Percentiles rank a stretch among this genome's conserved stretches.
phyloP scores from a whole-genome alignment of 2,329 filamentous ascomycete species.

The Xylaria sp. region DNA sequence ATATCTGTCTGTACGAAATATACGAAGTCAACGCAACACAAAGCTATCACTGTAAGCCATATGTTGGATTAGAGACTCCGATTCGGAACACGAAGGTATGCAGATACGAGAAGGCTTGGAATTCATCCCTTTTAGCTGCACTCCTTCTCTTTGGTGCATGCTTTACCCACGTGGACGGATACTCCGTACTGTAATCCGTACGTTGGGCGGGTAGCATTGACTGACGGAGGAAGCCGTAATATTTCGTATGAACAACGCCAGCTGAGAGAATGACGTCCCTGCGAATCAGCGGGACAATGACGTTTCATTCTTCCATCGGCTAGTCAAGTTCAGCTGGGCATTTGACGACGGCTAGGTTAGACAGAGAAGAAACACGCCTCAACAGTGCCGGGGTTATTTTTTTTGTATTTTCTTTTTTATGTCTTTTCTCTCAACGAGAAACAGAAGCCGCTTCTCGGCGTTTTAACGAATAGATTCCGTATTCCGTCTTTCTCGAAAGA shows the following conservation, averaged over 20 bases:
- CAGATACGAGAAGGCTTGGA: not conserved
- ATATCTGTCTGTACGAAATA: too few relatives aligned
- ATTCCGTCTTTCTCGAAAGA: not conserved
- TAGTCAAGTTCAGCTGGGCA: not conserved
- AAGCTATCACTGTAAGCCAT: not conserved
- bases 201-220: too few relatives aligned
- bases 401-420: not conserved
- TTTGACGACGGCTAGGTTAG: slow-evolving; percentile 3
- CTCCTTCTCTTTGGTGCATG: not conserved
- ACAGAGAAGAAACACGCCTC: not conserved
- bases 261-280: slow-evolving; percentile 13
- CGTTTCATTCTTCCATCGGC: not conserved
- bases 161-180: too few relatives aligned
- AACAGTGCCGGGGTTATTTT: too few relatives aligned
- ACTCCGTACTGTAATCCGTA: not conserved
- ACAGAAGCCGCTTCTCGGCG: not conserved
- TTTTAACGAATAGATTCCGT: not conserved
- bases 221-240: not conserved
- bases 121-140: not conserved
- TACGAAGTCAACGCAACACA: too few relatives aligned
- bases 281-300: not conserved
- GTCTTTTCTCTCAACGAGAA: not conserved
- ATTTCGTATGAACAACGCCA: not conserved
- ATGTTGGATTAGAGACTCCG: not conserved
- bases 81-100: not conserved